A percentile compares a stretch with the other conserved stretches of the same genome.
Evolutionary conservation across 208 protist species (phyloP).

Genomic region (Trypanosoma avium): DNA sequence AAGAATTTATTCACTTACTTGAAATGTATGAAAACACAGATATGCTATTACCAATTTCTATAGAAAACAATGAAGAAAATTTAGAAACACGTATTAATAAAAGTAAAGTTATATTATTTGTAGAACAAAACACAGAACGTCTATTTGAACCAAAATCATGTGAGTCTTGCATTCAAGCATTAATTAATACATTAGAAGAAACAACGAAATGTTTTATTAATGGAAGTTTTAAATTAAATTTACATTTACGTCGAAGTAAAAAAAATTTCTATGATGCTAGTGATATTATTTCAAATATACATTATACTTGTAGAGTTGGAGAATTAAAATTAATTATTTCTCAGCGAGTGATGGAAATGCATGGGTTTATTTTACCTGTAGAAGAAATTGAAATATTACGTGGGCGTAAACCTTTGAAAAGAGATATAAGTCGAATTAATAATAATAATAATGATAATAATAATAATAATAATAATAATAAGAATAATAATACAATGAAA

Average conservation of each 20-base stretch:
- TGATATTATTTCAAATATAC: slow-evolving; percentile 49
- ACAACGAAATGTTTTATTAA: slow-evolving; percentile 49
- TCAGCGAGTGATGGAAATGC: slow-evolving; percentile 41
- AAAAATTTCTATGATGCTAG: slow-evolving; percentile 72
- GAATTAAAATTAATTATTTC: slow-evolving; percentile 57
- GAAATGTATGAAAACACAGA: slow-evolving; percentile 39
- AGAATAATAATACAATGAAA: neutral
- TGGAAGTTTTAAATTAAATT: slow-evolving; percentile 54
- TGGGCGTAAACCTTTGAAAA: slow-evolving; percentile 57
- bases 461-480: too few relatives aligned
- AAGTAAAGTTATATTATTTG: slow-evolving; percentile 29
- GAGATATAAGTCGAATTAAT: neutral
- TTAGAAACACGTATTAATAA: slow-evolving; percentile 17
- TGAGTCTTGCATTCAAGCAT: slow-evolving; percentile 29
- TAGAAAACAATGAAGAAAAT: neutral
- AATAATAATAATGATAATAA: neutral
- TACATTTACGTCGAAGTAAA: slow-evolving; percentile 77
- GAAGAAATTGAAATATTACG: slow-evolving; percentile 53
- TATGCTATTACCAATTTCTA: slow-evolving; percentile 25
- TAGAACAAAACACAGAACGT: slow-evolving; percentile 47
- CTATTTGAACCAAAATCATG: slow-evolving; percentile 47
- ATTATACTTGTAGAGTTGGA: slow-evolving; percentile 59
- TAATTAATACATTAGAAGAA: slow-evolving; percentile 43
- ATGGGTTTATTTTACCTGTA: slow-evolving; percentile 52
- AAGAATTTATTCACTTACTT: slow-evolving; percentile 58